These are phyloP conservation scores for Beauveria medogensis DNA, from an alignment of 2,329 filamentous ascomycete genomes.

Conservation along the genomic window DNA sequence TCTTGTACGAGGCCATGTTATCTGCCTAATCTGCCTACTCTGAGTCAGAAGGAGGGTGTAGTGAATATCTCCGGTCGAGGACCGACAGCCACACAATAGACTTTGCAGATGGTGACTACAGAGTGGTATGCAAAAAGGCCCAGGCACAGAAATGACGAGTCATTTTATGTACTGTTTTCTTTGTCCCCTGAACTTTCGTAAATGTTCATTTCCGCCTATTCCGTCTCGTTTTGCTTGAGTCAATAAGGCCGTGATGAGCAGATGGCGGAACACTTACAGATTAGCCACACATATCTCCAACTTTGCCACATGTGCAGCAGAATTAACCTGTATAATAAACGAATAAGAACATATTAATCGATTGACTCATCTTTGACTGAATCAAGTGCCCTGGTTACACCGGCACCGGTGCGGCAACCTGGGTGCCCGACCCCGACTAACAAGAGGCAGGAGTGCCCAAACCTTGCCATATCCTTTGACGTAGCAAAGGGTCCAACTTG, in stretches of 20 bases:
- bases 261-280: no score
- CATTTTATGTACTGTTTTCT: neutral
- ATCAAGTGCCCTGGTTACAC: neutral
- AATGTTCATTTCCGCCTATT: neutral
- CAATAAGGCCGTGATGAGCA: neutral
- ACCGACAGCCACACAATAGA: neutral
- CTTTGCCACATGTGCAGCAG: neutral
- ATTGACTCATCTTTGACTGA: neutral
- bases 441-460: neutral
- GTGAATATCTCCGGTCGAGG: neutral
- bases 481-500: neutral
- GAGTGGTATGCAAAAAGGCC: neutral
- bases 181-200: neutral
- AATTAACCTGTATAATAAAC: neutral
- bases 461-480: neutral
- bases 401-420: neutral
- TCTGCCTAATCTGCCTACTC: neutral
- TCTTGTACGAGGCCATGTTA: neutral
- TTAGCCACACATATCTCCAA: neutral
- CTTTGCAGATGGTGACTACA: neutral
- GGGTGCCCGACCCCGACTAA: neutral
- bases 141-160: neutral
- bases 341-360: neutral
- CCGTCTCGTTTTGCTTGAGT: neutral
- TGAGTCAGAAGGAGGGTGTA: neutral